Evolutionary conservation across 2,329 filamentous ascomycete species (phyloP), one percentile per base, ranked within the genome.

Genomic region (Fusarium austroafricanum): DNA sequence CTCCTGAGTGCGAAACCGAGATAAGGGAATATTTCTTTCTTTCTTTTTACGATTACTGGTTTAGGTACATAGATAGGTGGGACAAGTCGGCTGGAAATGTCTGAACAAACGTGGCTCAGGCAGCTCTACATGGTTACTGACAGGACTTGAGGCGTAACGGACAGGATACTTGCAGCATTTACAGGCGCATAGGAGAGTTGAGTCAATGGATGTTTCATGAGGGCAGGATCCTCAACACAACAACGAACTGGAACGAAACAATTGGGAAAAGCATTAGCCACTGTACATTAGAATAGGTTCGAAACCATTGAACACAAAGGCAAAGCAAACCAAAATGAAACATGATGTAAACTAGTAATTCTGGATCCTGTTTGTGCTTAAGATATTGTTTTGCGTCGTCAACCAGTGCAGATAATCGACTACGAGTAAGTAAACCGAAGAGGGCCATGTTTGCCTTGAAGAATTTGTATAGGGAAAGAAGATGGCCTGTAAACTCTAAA

Each of bases 91-190:
- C 63, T 33, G 43, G 31, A 40, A 39, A 18, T 55, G 60, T 40
- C 47, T 47, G 33, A 59, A 28, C 26, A 38, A 38, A 50, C 31
- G 38, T 49, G 37, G 50, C 26, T 42, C 39, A 39, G 47, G 38
- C 18, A 45, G 37, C 56, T 33, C 31, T 31, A 38, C 43, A 33
- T 38, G 51, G 23, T 37, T 26, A 39, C n/a, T 43, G 50, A 62
- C 18, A 55, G 39, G 33, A 15, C 43, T 39, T 53, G 21, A 50
- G 57, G 61, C 57, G 62, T 50, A 60, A 60, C 18, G 53, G 67
- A 44, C 20, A 50, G 53, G 67, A 44, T 17, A 53, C 39, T 66
- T 63, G 50, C 38, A 69, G 67, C 67, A 69, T 69, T 69, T 69
- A 70, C 53, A 63, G 66, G 67, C 49, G 67, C 42, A 70, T 47